Percentiles rank a stretch among this genome's conserved stretches.
Conservation (phyloP, 2,329 filamentous ascomycete species). For the Elsinoe necatrix region DNA sequence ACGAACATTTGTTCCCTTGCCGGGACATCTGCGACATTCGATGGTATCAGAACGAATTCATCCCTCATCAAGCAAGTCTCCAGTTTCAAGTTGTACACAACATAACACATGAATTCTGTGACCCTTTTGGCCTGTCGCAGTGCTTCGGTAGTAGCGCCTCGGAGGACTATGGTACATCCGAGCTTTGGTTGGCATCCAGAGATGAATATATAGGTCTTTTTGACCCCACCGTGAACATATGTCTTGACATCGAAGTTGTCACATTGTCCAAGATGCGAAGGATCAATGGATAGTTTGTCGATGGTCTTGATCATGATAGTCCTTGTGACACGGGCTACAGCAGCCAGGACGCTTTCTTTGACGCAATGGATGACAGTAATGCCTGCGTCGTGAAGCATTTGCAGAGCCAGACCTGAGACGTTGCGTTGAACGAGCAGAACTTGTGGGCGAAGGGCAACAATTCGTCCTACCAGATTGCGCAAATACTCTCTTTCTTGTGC, state of each 20-base stretch:
- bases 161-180: conserved; percentile 87
- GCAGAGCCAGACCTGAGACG: conserved; percentile 81
- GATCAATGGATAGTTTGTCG: conserved; percentile 75
- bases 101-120: conserved; percentile 98
- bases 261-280: conserved; percentile 69
- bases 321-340: conserved; percentile 84
- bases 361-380: conserved; percentile 96
- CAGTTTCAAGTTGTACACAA: conserved; percentile 93
- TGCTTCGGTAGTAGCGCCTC: conserved; percentile 64
- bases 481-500: conserved; percentile 93
- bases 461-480: conserved; percentile 82
- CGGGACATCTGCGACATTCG: conserved; percentile 23
- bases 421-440: conserved; percentile 87
- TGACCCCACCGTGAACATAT: conserved; percentile 73
- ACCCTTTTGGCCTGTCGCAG: conserved; percentile 80
- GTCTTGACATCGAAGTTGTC: conserved; percentile 92
- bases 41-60: conserved; percentile 77
- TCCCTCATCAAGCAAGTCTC: conserved; percentile 92
- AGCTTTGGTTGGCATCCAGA: conserved; percentile 83
- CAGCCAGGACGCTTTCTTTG: conserved; percentile 89
- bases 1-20: neutral
- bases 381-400: conserved; percentile 77
- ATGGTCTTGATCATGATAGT: conserved; percentile 90
- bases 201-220: conserved; percentile 93
- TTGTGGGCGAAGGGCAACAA: conserved; percentile 75